Evolutionary conservation across 306 rosid genomes (phyloP).

Genomic region (Trichosanthes cucumerina): DNA sequence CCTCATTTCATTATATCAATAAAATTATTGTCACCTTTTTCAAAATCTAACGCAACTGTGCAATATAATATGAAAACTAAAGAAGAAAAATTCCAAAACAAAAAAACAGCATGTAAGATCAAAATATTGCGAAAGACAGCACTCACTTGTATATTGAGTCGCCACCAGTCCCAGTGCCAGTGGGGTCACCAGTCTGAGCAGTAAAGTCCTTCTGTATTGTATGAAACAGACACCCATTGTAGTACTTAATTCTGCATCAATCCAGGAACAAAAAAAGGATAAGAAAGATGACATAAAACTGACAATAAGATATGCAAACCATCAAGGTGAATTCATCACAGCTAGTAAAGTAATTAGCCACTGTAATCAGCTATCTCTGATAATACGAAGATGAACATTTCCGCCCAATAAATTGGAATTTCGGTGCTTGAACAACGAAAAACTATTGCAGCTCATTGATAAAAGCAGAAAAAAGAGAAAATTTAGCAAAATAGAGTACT

Average conservation of each 20-base stretch:
- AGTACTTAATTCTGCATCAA: slow-evolving; percentile 60
- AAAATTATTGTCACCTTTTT: no score
- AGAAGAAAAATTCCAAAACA: background rate
- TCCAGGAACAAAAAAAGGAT: slow-evolving; percentile 11
- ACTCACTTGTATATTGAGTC: slow-evolving; percentile 71
- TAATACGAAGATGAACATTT: background rate
- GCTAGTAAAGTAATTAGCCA: background rate
- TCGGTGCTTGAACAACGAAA: background rate
- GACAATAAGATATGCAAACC: background rate
- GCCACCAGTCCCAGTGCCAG: slow-evolving; percentile 66
- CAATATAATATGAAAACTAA: background rate
- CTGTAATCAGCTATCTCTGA: background rate
- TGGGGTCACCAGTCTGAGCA: slow-evolving; percentile 93
- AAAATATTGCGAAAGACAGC: background rate
- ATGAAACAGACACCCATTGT: slow-evolving; percentile 82
- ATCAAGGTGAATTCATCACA: background rate
- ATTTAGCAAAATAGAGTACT: background rate
- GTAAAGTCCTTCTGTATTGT: slow-evolving; percentile 83
- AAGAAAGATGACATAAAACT: background rate
- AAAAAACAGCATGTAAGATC: background rate
- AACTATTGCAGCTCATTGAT: background rate
- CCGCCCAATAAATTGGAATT: background rate
- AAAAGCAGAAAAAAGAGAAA: background rate
- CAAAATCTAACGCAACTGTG: background rate
- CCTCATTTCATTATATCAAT: no score